A percentile compares a stretch with the other conserved stretches of the same genome.
Conservation (phyloP, 148 eudicot genomes). For the Cornus controversa region DNA sequence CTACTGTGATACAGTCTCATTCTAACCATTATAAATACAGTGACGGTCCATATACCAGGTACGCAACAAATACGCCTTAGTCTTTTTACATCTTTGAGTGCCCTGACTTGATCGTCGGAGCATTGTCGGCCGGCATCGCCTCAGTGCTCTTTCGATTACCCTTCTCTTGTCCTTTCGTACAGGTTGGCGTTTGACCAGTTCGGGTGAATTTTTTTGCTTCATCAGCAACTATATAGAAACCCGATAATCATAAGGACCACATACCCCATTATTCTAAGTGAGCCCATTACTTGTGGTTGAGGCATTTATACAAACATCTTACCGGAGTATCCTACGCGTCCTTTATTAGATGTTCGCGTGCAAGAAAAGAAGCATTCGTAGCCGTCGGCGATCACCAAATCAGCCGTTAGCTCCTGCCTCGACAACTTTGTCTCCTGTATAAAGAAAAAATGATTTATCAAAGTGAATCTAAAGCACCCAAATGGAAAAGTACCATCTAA, state of each 20-base stretch:
- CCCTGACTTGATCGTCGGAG: no score
- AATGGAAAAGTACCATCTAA: background rate
- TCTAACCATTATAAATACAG: no score
- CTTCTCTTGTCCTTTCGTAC: no score
- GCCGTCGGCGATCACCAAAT: constrained; percentile 81
- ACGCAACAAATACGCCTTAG: no score
- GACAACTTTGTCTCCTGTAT: constrained; percentile 80
- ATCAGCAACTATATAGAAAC: background rate
- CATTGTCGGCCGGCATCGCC: no score
- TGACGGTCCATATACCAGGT: no score
- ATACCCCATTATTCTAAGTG: background rate
- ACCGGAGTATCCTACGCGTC: constrained; percentile 91
- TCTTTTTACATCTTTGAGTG: no score
- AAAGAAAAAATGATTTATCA: background rate
- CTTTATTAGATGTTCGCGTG: constrained; percentile 74
- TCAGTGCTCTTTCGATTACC: no score
- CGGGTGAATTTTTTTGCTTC: no score
- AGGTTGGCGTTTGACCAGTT: no score
- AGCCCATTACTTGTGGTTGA: background rate
- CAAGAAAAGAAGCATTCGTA: constrained; percentile 96
- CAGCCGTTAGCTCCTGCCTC: constrained; percentile 73
- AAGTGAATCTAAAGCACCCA: background rate
- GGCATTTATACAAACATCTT: constrained; percentile 12
- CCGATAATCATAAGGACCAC: background rate
- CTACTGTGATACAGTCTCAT: no score